A percentile compares a stretch with the other conserved stretches of the same genome.
These are phyloP conservation scores for Lecanicillium sp. DNA, from an alignment of 2,329 filamentous ascomycete species.

Conservation along the genomic window DNA sequence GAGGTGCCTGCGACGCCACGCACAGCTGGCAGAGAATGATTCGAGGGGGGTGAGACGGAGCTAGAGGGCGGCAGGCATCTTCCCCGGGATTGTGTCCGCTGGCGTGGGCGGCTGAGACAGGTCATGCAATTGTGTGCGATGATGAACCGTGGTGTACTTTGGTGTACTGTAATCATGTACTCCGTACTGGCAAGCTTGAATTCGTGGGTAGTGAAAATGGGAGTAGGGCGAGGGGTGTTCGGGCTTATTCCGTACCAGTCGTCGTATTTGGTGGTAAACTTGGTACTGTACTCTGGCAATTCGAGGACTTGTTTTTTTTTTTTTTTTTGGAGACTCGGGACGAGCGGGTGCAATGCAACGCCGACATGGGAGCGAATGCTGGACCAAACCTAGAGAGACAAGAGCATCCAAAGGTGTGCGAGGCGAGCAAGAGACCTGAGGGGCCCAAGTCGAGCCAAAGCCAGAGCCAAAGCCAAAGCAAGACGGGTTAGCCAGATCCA, in stretches of 20 bases:
- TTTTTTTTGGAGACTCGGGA: too few relatives aligned
- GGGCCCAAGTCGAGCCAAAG: neutral
- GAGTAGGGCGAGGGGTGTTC: neutral
- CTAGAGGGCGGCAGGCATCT: neutral
- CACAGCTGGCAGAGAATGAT: neutral
- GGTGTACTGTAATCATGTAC: too few relatives aligned
- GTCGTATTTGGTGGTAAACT: neutral
- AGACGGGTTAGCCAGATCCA: too few relatives aligned
- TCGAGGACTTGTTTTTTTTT: too few relatives aligned
- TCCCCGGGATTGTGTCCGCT: slow-evolving; percentile 6
- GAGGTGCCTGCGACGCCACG: too few relatives aligned
- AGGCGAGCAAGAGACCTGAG: neutral
- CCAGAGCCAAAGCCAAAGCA: too few relatives aligned
- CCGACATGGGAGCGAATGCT: neutral
- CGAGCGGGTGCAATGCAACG: slow-evolving; percentile 5
- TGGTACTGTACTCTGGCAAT: too few relatives aligned
- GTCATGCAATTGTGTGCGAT: slow-evolving; percentile 4
- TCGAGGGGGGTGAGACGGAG: neutral
- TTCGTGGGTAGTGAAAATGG: neutral
- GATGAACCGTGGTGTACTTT: too few relatives aligned
- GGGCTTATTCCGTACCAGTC: neutral
- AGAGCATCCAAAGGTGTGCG: too few relatives aligned
- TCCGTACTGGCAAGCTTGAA: neutral
- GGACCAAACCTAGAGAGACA: neutral
- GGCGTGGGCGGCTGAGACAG: too few relatives aligned